Conservation (phyloP, 2,329 filamentous ascomycete species). For the Magnaporthiopsis rhizophila region DNA sequence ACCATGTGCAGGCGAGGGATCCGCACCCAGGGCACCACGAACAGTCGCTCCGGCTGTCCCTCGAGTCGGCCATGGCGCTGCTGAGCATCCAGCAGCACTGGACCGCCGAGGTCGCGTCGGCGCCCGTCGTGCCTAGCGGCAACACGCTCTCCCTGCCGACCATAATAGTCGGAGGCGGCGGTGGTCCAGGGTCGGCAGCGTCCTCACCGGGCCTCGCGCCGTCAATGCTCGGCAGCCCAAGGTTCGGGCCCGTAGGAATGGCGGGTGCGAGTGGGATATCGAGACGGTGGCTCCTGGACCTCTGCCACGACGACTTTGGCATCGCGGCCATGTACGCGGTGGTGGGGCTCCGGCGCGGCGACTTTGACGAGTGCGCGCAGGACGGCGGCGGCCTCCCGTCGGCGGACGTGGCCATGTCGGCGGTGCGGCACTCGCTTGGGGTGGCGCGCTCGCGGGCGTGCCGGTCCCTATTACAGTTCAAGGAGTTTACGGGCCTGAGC, state of each 20-base stretch:
- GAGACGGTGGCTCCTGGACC: slow-evolving; percentile 15
- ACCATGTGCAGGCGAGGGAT: slow-evolving; percentile 14
- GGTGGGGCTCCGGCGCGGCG: slow-evolving; percentile 11
- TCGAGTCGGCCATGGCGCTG: slow-evolving; percentile 15
- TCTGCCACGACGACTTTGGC: slow-evolving; percentile 19
- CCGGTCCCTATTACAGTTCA: slow-evolving; percentile 16
- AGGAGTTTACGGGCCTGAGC: slow-evolving; percentile 15
- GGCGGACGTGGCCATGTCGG: slow-evolving; percentile 5
- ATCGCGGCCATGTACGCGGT: slow-evolving; percentile 16
- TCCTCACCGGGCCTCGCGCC: slow-evolving; percentile 14
- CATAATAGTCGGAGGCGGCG: slow-evolving; percentile 17
- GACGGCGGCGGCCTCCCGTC: slow-evolving; percentile 8
- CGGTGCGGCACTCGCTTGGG: slow-evolving; percentile 12
- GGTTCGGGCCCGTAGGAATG: neutral
- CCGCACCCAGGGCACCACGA: slow-evolving; percentile 1
- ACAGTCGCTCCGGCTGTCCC: slow-evolving; percentile 10
- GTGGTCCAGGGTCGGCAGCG: slow-evolving; percentile 5
- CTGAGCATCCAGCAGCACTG: slow-evolving; percentile 16
- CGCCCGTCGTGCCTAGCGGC: slow-evolving; percentile 6
- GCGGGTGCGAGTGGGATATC: slow-evolving; percentile 1
- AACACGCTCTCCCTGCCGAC: neutral
- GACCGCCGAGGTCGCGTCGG: neutral
- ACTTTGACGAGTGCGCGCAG: slow-evolving; percentile 7
- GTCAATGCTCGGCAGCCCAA: slow-evolving; percentile 19
- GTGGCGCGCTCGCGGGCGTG: slow-evolving; percentile 14